Conservation (phyloP, 306 rosid genomes). For the Astragalus glycyphyllos region DNA sequence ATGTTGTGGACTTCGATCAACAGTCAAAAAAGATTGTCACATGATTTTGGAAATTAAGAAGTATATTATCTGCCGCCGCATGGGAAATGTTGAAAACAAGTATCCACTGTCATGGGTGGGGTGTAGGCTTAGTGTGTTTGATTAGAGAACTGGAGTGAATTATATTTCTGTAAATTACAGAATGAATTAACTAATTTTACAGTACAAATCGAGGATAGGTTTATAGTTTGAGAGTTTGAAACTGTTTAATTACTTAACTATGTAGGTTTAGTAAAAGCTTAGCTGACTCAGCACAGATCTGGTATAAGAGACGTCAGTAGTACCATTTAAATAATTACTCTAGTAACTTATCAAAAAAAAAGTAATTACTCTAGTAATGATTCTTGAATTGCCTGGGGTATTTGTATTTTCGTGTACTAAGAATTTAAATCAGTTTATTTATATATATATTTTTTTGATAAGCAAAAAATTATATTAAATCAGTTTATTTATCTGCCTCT, state of each 20-base stretch:
- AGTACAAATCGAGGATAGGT: neutral
- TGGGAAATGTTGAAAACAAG: conserved; percentile 13
- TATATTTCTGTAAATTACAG: neutral
- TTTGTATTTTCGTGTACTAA: conserved; percentile 1
- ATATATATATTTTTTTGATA: too few species aligned
- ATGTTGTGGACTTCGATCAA: neutral
- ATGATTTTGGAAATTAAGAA: conserved; percentile 15
- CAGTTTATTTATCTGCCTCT: neutral
- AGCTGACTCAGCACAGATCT: conserved; percentile 12
- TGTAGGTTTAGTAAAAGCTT: neutral
- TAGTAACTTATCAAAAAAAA: too few species aligned
- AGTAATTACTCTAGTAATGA: neutral
- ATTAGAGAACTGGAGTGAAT: neutral
- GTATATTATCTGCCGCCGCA: neutral
- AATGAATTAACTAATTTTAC: neutral
- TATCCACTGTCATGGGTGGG: neutral
- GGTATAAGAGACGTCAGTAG: neutral
- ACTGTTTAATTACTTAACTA: neutral
- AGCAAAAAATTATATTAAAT: too few species aligned
- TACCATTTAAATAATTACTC: neutral
- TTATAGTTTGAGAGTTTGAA: neutral
- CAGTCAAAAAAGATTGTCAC: neutral
- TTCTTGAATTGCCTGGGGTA: neutral
- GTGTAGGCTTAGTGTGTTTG: neutral
- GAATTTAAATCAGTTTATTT: neutral